A percentile compares a stretch with the other conserved stretches of the same genome.
phyloP scores from a whole-genome alignment of 352 stramenopile genomes.

The Phytophthora fragariae region DNA sequence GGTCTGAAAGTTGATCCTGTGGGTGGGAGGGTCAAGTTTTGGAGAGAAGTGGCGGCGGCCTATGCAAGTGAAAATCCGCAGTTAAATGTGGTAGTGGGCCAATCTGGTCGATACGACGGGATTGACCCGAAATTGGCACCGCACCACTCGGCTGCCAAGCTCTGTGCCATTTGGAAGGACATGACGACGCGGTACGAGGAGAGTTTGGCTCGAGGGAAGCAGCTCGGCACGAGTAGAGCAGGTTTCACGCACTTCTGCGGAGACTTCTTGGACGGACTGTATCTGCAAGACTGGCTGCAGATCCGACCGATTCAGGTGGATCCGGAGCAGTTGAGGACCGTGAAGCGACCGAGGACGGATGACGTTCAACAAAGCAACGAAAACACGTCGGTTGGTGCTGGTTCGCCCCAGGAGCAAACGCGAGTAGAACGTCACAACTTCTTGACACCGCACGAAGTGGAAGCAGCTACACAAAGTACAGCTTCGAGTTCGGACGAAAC shows the following conservation, averaged over 20 bases:
- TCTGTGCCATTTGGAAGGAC: slow-evolving; percentile 26
- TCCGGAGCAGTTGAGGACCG: slow-evolving; percentile 1
- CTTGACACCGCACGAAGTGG: slow-evolving; percentile 2
- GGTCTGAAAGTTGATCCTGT: slow-evolving; percentile 4
- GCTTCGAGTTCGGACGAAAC: not conserved
- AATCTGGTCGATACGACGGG: slow-evolving; percentile 21
- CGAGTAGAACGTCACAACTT: slow-evolving; percentile 6
- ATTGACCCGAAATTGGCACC: slow-evolving; percentile 16
- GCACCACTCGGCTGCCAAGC: slow-evolving; percentile 10
- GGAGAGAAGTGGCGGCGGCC: slow-evolving; percentile 21
- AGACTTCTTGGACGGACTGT: slow-evolving; percentile 21
- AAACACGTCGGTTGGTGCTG: not conserved
- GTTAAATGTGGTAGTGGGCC: slow-evolving; percentile 17
- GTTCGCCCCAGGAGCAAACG: not conserved
- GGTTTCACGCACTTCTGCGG: slow-evolving; percentile 21
- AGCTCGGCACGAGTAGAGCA: slow-evolving; percentile 14
- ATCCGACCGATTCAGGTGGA: slow-evolving; percentile 15
- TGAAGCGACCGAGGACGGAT: slow-evolving; percentile 11
- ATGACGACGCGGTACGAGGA: slow-evolving; percentile 15
- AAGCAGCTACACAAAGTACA: not conserved
- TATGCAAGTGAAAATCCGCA: slow-evolving; percentile 9
- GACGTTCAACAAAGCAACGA: not conserved
- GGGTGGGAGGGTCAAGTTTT: slow-evolving; percentile 20
- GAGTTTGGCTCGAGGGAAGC: slow-evolving; percentile 25
- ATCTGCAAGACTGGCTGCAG: slow-evolving; percentile 23